A percentile compares a stretch with the other conserved stretches of the same genome.
Evolutionary conservation across 2,329 filamentous ascomycete genomes (phyloP).

Genomic region (Coccinonectria pachysandricola): DNA sequence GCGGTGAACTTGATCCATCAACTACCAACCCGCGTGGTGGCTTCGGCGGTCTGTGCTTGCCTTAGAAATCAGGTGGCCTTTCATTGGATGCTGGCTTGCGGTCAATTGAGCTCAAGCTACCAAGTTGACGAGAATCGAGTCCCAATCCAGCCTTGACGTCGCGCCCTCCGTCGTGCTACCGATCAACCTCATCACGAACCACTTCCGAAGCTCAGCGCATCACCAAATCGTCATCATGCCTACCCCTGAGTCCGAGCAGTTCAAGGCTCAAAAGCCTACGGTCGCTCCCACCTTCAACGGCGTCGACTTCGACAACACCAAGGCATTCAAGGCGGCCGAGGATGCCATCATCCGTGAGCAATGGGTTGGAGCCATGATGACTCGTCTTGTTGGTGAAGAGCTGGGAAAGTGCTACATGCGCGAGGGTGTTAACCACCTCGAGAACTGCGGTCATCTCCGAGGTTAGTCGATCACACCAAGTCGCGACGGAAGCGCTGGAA

Average conservation of each 20-base stretch:
- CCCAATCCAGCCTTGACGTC: conserved; percentile 9
- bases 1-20: too few species aligned
- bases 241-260: conserved; percentile 71
- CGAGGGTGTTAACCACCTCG: conserved; percentile 78
- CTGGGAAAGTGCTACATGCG: conserved; percentile 76
- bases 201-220: conserved; percentile 6
- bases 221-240: conserved; percentile 55
- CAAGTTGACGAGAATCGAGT: conserved; percentile 17
- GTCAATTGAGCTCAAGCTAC: conserved; percentile 20
- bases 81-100: conserved; percentile 18
- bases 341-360: conserved; percentile 76
- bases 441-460: conserved; percentile 75
- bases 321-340: conserved; percentile 70
- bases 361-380: conserved; percentile 88
- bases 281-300: conserved; percentile 78
- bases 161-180: conserved; percentile 8
- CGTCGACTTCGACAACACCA: conserved; percentile 77
- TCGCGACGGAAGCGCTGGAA: conserved; percentile 1
- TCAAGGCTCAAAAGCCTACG: conserved; percentile 74
- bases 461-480: conserved; percentile 43
- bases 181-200: conserved; percentile 5
- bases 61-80: conserved; percentile 21
- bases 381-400: conserved; percentile 69
- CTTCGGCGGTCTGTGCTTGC: conserved; percentile 12
- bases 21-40: too few species aligned